A percentile compares a stretch with the other conserved stretches of the same genome.
Conservation (phyloP, 169 alveolate genomes). For the Theileria equi region DNA sequence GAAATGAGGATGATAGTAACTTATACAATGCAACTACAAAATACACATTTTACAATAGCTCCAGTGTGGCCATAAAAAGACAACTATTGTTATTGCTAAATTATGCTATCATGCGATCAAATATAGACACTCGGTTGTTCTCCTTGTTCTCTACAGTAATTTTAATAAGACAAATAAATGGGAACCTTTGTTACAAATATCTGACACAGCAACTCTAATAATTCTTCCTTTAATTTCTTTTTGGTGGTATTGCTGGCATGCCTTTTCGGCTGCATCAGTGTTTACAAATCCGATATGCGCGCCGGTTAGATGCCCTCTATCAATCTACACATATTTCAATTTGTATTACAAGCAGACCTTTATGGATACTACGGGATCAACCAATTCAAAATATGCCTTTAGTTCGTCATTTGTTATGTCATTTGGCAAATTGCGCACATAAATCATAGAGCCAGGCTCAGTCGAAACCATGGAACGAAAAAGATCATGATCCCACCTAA, state of each 20-base stretch:
- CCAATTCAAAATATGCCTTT: not conserved
- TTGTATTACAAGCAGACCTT: not conserved
- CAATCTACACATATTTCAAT: not conserved
- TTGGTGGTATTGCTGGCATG: conserved; percentile 4
- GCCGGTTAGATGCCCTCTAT: not conserved
- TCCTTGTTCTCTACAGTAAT: too few relatives aligned
- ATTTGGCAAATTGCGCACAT: conserved; percentile 9
- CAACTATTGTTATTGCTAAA: not conserved
- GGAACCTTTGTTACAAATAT: not conserved
- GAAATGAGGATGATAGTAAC: too few relatives aligned
- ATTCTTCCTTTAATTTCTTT: conserved; percentile 8
- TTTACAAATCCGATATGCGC: conserved; percentile 11
- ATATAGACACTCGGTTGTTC: conserved; percentile 6
- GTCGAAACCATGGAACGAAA: not conserved
- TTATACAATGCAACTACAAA: too few relatives aligned
- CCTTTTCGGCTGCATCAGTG: conserved; percentile 2
- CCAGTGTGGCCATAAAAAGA: not conserved
- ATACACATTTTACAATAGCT: too few relatives aligned
- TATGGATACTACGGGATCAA: not conserved
- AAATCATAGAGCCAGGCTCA: conserved; percentile 4
- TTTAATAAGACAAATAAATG: not conserved
- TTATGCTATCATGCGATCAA: conserved; percentile 13
- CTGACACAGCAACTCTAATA: conserved; percentile 1
- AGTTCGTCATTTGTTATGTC: not conserved
- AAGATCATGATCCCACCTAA: conserved; percentile 15